Evolutionary conservation across 495 filamentous ascomycete genomes (phyloP).

Genomic region (Amphirosellinia nigrospora): DNA sequence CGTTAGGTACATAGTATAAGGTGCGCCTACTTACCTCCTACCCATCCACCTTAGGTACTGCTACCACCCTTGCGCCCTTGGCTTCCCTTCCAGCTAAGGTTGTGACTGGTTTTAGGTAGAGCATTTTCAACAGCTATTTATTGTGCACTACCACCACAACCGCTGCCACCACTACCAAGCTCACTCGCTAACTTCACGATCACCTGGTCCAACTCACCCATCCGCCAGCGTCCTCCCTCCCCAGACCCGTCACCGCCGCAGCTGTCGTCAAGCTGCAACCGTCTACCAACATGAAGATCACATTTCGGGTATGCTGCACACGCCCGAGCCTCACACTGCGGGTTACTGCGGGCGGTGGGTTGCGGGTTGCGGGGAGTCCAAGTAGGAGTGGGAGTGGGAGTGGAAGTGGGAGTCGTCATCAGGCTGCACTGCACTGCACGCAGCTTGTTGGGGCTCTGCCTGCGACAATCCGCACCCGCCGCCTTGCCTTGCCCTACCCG

Average conservation of each 20-base stretch:
- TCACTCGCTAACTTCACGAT: conserved; percentile 9
- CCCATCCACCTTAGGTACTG: conserved; percentile 4
- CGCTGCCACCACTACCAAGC: conserved; percentile 16
- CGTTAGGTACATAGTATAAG: no score
- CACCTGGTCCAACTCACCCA: background rate
- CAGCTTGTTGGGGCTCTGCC: conserved; percentile 23
- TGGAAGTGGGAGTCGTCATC: conserved; percentile 12
- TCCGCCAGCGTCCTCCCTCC: conserved; percentile 3
- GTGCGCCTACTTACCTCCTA: no score
- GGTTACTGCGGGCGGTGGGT: background rate
- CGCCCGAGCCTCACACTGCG: background rate
- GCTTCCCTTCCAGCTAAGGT: background rate
- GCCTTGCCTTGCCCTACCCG: conserved; percentile 9
- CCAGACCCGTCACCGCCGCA: conserved; percentile 20
- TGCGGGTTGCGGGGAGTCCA: conserved; percentile 20
- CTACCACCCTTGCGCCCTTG: conserved; percentile 4
- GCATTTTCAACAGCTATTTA: conserved; percentile 17
- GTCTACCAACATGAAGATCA: conserved; percentile 56
- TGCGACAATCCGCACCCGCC: conserved; percentile 27
- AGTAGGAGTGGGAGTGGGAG: conserved; percentile 6
- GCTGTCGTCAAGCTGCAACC: conserved; percentile 43
- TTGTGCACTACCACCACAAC: conserved; percentile 19
- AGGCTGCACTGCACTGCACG: conserved; percentile 22
- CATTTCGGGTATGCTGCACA: conserved; percentile 52
- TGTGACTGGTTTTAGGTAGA: background rate